A percentile compares a stretch with the other conserved stretches of the same genome.
Evolutionary conservation across 805 yeast genomes (phyloP).

Genomic region (Metschnikowia gruessii): DNA sequence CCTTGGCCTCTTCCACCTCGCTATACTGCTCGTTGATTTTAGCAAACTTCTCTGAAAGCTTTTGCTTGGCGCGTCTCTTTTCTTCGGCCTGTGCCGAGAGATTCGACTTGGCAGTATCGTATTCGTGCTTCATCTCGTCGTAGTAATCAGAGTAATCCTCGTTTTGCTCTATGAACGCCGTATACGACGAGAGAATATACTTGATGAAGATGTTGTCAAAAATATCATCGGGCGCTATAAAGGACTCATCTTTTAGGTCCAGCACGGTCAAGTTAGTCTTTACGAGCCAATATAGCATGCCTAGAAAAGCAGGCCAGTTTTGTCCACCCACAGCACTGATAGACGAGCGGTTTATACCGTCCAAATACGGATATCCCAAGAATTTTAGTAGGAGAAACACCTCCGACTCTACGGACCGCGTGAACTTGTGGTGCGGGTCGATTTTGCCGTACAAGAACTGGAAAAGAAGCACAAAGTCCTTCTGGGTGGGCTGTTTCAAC

Average conservation of each 20-base stretch:
- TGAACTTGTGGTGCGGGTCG: slow-evolving; percentile 76
- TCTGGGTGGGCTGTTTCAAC: slow-evolving; percentile 77
- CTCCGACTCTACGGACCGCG: slow-evolving; percentile 69
- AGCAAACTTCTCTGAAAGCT: slow-evolving; percentile 38
- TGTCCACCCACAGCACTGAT: slow-evolving; percentile 90
- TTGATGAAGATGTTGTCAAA: slow-evolving; percentile 52
- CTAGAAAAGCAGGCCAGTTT: slow-evolving; percentile 80
- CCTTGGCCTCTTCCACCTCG: slow-evolving; percentile 47
- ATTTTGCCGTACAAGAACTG: slow-evolving; percentile 73
- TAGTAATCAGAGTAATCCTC: slow-evolving; percentile 58
- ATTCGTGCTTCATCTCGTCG: slow-evolving; percentile 54
- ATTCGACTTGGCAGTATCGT: slow-evolving; percentile 48
- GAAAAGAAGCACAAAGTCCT: slow-evolving; percentile 74
- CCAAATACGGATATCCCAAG: slow-evolving; percentile 76
- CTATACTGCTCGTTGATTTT: slow-evolving; percentile 44
- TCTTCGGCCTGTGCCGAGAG: slow-evolving; percentile 46
- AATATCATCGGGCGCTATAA: slow-evolving; percentile 41
- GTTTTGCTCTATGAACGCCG: slow-evolving; percentile 58
- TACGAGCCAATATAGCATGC: slow-evolving; percentile 80
- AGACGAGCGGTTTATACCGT: slow-evolving; percentile 76
- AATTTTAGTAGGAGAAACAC: slow-evolving; percentile 63
- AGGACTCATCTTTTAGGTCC: slow-evolving; percentile 27
- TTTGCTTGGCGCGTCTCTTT: slow-evolving; percentile 40
- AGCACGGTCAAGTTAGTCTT: slow-evolving; percentile 44
- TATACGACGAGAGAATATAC: slow-evolving; percentile 66